Base-by-base conservation (phyloP, 305 asterid species). In the Solanum hybrid region DNA sequence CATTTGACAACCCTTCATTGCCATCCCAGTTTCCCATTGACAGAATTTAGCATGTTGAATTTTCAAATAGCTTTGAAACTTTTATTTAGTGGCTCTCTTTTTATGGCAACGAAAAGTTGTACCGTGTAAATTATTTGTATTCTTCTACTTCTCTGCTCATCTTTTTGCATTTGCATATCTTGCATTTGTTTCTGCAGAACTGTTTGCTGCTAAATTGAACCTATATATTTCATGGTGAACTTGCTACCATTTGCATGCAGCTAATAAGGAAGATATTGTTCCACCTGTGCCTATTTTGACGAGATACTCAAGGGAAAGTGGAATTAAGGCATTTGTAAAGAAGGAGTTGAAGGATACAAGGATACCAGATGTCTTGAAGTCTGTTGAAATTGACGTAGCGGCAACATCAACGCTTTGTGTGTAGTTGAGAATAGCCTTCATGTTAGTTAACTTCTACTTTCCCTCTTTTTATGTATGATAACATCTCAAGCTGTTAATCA, bases 211-310 rank as follows among this genome's bases (percentile, higher is more conserved):
- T 84, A 17, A 51, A 29, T 84, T 7, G 17, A 84, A 31, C 42
- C 86, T 81, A 72, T 64, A 31, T 77, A 75, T 90, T 90, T 85
- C 86, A 79, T 88, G 60, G 51, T 88, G 75, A 86, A 87, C 86
- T 89, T 86, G 34, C 87, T 91, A 40, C 37, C 73, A 36, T 92
- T 85, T 51, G 88, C 87, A 10, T 94, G 93, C 98, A 98, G 99
- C 96, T 90, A 98, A 95, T 92, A 96, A 95, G 93, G 98, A 97
- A 93, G 99, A 98, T 91, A 91, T 98, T 88, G 77, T 96, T 85
- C 99, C 99, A 77, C 98, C 99, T 56, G 93, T 95, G 91, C 99
- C 99, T 51, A 91, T 95, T 89, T 97, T 98, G 88, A 96, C 99
- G 7, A 94, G 99, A 66, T 96, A 95, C 93, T 93, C 96, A 86